A percentile compares a stretch with the other conserved stretches of the same genome.
Conservation (phyloP, 1,284 basidiomycete genomes). For the Dichomitus squalens region DNA sequence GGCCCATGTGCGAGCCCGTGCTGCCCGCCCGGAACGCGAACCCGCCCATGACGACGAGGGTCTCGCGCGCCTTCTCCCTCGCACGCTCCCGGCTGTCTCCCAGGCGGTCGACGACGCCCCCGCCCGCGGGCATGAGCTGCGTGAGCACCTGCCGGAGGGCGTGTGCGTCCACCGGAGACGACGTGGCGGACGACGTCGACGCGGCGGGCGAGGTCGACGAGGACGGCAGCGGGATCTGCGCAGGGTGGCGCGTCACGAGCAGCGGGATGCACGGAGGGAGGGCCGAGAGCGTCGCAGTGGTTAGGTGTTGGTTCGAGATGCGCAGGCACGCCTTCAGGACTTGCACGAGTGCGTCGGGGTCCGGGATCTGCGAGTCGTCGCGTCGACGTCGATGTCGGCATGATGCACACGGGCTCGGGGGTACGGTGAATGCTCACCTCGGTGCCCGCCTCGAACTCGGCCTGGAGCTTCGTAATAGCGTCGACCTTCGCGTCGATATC, state of each 20-base stretch:
- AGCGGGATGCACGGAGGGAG: conserved; percentile 66
- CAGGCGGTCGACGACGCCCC: conserved; percentile 80
- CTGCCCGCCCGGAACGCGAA: conserved; percentile 61
- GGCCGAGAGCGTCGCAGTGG: conserved; percentile 69
- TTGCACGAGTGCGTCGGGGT: conserved; percentile 67
- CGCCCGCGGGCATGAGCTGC: conserved; percentile 66
- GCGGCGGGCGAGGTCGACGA: conserved; percentile 51
- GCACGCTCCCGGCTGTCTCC: conserved; percentile 77
- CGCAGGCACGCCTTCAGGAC: conserved; percentile 76
- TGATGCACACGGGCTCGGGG: neutral
- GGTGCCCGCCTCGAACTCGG: conserved; percentile 65
- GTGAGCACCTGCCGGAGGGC: conserved; percentile 66
- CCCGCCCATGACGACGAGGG: conserved; percentile 70
- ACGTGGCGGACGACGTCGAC: conserved; percentile 47
- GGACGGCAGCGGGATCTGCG: conserved; percentile 39
- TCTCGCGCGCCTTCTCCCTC: conserved; percentile 76
- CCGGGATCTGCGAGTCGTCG: conserved; percentile 55
- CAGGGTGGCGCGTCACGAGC: conserved; percentile 45
- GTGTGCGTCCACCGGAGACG: conserved; percentile 51
- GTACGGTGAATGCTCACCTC: conserved; percentile 55
- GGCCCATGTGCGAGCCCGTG: conserved; percentile 41
- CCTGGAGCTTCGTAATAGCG: conserved; percentile 74
- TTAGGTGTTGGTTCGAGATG: conserved; percentile 80
- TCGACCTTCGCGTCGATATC: conserved; percentile 82
- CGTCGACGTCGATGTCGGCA: neutral